phyloP scores from a whole-genome alignment of 768 basidiomycete genomes.

The Podaxis carcinomalis region DNA sequence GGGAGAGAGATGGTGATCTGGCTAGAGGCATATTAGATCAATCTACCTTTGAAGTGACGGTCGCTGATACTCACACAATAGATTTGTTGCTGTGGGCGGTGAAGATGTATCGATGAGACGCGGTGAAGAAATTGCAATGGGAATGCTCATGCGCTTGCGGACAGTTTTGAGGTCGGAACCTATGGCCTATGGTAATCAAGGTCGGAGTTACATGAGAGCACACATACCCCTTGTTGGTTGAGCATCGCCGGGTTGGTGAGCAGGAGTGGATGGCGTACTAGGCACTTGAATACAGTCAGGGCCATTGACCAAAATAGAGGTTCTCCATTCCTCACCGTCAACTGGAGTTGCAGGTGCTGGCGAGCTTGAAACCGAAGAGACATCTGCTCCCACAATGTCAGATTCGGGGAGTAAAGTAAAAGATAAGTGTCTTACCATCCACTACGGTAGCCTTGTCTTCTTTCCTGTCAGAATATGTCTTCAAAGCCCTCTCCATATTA shows the following conservation, averaged over 20 bases:
- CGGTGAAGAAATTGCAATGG: constrained; percentile 7
- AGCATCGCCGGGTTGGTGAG: not conserved
- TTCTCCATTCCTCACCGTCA: not conserved
- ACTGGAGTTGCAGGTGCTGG: not conserved
- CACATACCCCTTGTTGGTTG: not conserved
- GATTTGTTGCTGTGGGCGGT: not conserved
- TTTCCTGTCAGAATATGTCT: not conserved
- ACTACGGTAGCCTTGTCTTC: not conserved
- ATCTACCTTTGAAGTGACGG: not conserved
- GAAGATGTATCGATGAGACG: constrained; percentile 7
- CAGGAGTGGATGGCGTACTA: not conserved
- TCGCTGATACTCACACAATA: not conserved
- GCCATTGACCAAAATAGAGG: not conserved
- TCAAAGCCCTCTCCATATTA: constrained; percentile 3
- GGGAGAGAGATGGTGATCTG: not conserved
- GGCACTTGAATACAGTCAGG: not conserved
- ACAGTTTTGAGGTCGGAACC: not conserved
- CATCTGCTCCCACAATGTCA: not conserved
- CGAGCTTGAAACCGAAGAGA: constrained; percentile 6
- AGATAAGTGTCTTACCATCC: not conserved
- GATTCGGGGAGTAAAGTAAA: not conserved
- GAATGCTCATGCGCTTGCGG: constrained; percentile 10
- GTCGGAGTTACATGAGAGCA: not conserved
- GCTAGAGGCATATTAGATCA: not conserved
- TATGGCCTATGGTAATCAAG: not conserved